Base-by-base conservation (phyloP, 2,329 filamentous ascomycete species). In the Claviceps cyperi region DNA sequence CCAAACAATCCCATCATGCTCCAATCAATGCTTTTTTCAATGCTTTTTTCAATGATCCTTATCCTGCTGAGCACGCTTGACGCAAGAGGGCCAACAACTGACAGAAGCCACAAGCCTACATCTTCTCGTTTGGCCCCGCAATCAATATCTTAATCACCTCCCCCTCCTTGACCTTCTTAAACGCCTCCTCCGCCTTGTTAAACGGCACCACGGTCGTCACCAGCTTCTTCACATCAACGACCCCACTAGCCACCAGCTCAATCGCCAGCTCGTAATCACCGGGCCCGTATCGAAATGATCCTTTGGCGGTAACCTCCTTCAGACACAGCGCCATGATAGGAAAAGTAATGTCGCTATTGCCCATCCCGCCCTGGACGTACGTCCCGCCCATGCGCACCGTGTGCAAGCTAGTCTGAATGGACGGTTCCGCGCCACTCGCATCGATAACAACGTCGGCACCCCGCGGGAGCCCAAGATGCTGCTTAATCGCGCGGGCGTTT, bases 341-440 rank as follows among this genome's bases (percentile, higher is more conserved):
- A 72, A 96, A 95, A 8, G 69, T 85, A 65, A 96, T 90, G 61
- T 95, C 86, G 39, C 80, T 67, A 63, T 84, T 85, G 61, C 91
- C 91, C 88, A 96, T 94, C 50, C 90, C 90, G 52, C 82, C 87
- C 69, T 94, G 88, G 8, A 94, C 83, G 59, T 87, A 91, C 15
- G 77, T 82, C 35, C 86, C 86, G 50, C 86, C 86, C 45, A 73
- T 73, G 55, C 81, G 76, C 24, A 89, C 76, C 19, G 76, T 75
- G 66, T 90, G 83, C 59, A 91, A 76, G 36, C 77, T 78, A 0
- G 84, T 76, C 68, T 90, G 85, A 59, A 91, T 87, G 9, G 80
- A 84, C 0, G 84, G 78, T 67, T 89, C 85, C 2, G 84, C 87
- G 36, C 86, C 86, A 32, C 78, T 84, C 13, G 86, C 86, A 64